Percentiles rank a stretch among this genome's conserved stretches.
These are phyloP conservation scores for Blakeslea trispora DNA, from an alignment of 371 early-diverging fungal species.

Conservation along the genomic window DNA sequence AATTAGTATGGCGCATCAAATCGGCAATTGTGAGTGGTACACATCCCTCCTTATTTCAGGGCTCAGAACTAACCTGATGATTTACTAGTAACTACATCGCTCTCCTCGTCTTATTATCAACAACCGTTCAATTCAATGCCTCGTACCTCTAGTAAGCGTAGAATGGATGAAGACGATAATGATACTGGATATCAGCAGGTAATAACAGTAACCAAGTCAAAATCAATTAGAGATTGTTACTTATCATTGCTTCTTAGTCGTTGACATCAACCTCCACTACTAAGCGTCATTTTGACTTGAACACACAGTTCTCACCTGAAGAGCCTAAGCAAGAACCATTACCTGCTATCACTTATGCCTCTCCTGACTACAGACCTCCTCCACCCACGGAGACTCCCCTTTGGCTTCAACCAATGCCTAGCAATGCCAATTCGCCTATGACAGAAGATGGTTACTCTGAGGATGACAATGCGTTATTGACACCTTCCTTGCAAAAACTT, in stretches of 20 bases:
- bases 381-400: constrained; percentile 28
- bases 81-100: not conserved
- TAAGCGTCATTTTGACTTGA: constrained; percentile 29
- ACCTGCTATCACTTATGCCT: constrained; percentile 36
- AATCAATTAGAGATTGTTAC: not conserved
- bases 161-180: constrained; percentile 33
- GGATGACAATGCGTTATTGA: constrained; percentile 20
- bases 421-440: constrained; percentile 17
- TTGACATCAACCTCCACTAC: constrained; percentile 6
- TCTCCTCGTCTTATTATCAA: not conserved
- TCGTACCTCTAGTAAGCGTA: constrained; percentile 17
- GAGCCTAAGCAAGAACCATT: constrained; percentile 17
- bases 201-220: not conserved
- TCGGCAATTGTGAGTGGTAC: constrained; percentile 18
- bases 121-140: not conserved
- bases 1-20: constrained; percentile 24
- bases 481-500: constrained; percentile 14
- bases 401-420: constrained; percentile 25
- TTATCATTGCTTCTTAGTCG: not conserved
- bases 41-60: constrained; percentile 1
- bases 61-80: too few relatives aligned
- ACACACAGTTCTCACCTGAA: constrained; percentile 28
- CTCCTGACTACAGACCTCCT: constrained; percentile 37
- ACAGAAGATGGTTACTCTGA: constrained; percentile 26
- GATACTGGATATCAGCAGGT: not conserved